Evolutionary conservation across 208 protist species (phyloP), one percentile per base, ranked within the genome.

Genomic region (Wallacemonas rigidus): DNA sequence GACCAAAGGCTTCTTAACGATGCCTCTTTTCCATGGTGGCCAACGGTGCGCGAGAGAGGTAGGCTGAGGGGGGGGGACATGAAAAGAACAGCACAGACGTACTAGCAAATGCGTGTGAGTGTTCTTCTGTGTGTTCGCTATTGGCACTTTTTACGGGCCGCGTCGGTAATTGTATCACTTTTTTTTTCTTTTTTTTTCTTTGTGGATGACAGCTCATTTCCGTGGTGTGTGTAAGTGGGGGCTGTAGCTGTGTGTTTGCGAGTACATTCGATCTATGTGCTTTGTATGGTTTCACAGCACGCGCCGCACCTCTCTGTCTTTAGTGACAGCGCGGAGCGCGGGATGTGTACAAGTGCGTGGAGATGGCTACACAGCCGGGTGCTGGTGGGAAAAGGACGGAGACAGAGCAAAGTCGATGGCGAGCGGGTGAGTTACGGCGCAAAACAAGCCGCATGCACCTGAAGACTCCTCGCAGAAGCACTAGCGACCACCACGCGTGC

Each of bases 21-120:
- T 26, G 26, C 26, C 26, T 26, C 26, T 26, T 26, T 26, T 26
- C 26, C 48, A 53, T n/a, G 15, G 15, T 15, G 48, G 9, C 0
- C 48, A 53, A 53, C 11, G 48, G 48, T 9, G 48, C 11, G 48
- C 11, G 48, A 15, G 15, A 15, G 15, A 53, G 48, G 48, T 9
- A 53, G 48, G 48, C 0, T 0, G 48, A 15, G 48, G 48, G 48
- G 48, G 48, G 48, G 48, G 48, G 48, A 15, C 48, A 15, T 53
- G 15, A 15, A 9, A 53, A 53, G 15, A 15, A 53, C 9, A 53
- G 48, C 48, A 53, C 26, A 26, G 26, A 26, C 26, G 26, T 26
- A 26, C 26, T 26, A 26, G 26, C 26, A 0, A 12, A 39, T 73
- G 11, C 2, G 8, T 47, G 60, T 75, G 65, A 47, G 72, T 79